Percentiles rank a stretch among this genome's conserved stretches.
Conservation (phyloP, 139 green algal species). For the Coccomyxa sp. region DNA sequence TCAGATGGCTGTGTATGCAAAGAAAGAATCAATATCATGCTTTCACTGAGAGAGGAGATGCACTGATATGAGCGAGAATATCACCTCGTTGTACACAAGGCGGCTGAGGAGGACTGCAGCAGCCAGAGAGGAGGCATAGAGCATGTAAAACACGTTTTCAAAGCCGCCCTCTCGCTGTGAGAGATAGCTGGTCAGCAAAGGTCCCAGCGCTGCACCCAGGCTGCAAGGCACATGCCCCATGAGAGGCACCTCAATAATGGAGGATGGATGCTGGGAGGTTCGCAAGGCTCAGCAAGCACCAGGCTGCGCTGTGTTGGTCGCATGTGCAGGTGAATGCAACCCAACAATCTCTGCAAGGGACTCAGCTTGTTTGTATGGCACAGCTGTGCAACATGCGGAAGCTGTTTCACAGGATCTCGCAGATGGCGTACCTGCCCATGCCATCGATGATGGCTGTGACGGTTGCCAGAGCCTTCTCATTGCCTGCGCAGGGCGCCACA, state of each 20-base stretch:
- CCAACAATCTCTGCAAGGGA: too few relatives aligned
- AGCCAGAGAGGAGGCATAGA: slow-evolving; percentile 61
- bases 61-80: not conserved
- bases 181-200: slow-evolving; percentile 87
- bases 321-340: too few relatives aligned
- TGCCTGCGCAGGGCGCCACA: slow-evolving; percentile 37
- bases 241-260: too few relatives aligned
- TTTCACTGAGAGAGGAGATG: not conserved
- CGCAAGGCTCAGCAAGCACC: too few relatives aligned
- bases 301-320: too few relatives aligned
- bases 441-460: slow-evolving; percentile 98
- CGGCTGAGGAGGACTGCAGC: slow-evolving; percentile 41
- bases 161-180: slow-evolving; percentile 63
- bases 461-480: slow-evolving; percentile 86
- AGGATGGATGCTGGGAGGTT: too few relatives aligned
- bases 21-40: not conserved
- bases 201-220: slow-evolving; percentile 88
- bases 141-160: slow-evolving; percentile 87
- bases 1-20: not conserved
- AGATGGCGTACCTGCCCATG: slow-evolving; percentile 90
- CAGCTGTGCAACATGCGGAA: too few relatives aligned
- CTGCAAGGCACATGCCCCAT: too few relatives aligned
- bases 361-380: too few relatives aligned
- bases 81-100: slow-evolving; percentile 17
- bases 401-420: too few relatives aligned